Evolutionary conservation across 1,284 basidiomycete species (phyloP).

Genomic region (Paramarasmius palmivorus): DNA sequence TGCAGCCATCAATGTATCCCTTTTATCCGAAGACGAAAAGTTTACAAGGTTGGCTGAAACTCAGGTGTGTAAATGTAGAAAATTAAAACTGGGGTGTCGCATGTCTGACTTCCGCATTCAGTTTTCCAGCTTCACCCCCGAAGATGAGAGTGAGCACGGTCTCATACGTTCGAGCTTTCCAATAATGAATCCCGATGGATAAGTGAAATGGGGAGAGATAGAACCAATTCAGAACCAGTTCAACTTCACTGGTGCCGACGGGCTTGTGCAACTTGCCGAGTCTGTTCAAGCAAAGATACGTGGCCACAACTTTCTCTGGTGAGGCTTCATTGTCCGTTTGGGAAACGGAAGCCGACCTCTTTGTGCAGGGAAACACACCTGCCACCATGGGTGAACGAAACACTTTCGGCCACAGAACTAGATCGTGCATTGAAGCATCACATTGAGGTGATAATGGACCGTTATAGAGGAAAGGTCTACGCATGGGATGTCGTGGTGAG

Average conservation of each 20-base stretch:
- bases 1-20: not conserved
- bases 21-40: not conserved
- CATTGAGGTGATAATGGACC: slow-evolving; percentile 3
- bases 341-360: not conserved
- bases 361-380: slow-evolving; percentile 1
- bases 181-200: not conserved
- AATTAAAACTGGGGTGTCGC: not conserved
- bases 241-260: slow-evolving; percentile 6
- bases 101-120: not conserved
- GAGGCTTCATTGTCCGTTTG: not conserved
- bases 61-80: slow-evolving; percentile 1
- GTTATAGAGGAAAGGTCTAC: slow-evolving; percentile 3
- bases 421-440: slow-evolving; percentile 5
- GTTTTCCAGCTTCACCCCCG: slow-evolving; percentile 9
- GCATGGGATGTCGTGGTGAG: slow-evolving; percentile 5
- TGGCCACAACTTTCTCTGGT: slow-evolving; percentile 8
- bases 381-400: slow-evolving; percentile 5
- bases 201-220: slow-evolving; percentile 9
- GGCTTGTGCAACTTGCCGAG: slow-evolving; percentile 2
- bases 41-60: slow-evolving; percentile 1
- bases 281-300: slow-evolving; percentile 3
- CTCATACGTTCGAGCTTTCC: not conserved
- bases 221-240: slow-evolving; percentile 7
- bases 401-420: slow-evolving; percentile 3
- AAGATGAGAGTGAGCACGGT: slow-evolving; percentile 4